Base-by-base conservation (phyloP, 495 filamentous ascomycete species). In the Aspergillus biplanus region DNA sequence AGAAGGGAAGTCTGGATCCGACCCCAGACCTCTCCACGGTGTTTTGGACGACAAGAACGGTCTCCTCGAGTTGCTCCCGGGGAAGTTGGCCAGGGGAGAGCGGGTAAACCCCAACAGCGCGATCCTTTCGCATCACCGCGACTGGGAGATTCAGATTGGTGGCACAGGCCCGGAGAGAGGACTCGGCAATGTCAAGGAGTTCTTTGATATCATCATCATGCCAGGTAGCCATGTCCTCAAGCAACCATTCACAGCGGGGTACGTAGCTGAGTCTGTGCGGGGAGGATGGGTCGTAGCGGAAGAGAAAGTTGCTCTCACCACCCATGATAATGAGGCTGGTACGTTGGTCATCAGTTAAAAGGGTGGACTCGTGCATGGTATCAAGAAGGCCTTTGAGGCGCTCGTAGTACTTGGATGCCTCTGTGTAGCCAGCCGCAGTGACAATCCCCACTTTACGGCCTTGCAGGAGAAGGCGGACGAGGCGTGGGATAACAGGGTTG, bases 401-500 rank as follows among this genome's bases (percentile, higher is more conserved):
- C 31, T 81, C 86, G 71, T 94, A 91, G 78, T 99, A 99, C 57
- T 85, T 87, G 33, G 84, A 79, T 3, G 90, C 89, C 33, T 96
- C 92, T 15, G 91, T 94, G 78, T 99, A 99, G 3, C 96, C 96
- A 11, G 96, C 95, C 6, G 95, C 96, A 0, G 96, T 99, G 33
- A 99, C 95, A 69, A 99, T 98, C 47, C 92, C 96, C 60, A 99
- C 86, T 65, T 89, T 89, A 64, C 90, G 87, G 5, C 81, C 85
- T 50, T 78, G 79, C 8, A 64, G 63, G 35, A 92, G 78, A 4
- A 92, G 78, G n/a, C 82, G 80, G 13, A 97, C 73, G 46, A 99
- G 87, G 6, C 91, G 86, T 0, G 87, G 73, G 59, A 98, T 92
- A 12, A 96, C 89, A 0, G 91, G 89, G 74, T 89, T 96, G 18